Evolutionary conservation across 2,329 filamentous ascomycete genomes (phyloP).

Genomic region (Ophiocordyceps australis): DNA sequence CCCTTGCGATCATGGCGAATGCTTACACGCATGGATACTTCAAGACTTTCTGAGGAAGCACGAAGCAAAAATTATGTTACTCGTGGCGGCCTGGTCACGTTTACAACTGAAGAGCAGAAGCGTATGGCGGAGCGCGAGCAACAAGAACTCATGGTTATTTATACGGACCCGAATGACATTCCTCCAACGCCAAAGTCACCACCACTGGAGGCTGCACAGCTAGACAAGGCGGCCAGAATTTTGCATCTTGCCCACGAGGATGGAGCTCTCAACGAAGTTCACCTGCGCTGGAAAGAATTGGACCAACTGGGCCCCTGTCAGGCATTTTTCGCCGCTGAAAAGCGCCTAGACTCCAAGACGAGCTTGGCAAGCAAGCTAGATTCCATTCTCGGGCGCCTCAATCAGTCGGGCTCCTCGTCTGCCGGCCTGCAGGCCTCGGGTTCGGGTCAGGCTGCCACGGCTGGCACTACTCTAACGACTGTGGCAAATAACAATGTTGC

Average conservation of each 20-base stretch:
- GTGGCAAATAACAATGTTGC: constrained; percentile 9
- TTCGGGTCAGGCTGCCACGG: neutral
- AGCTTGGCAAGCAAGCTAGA: constrained; percentile 18
- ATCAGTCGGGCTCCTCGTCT: constrained; percentile 5
- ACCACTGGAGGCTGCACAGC: constrained; percentile 12
- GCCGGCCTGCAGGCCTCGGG: no score
- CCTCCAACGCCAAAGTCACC: constrained; percentile 38
- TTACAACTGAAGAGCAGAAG: constrained; percentile 37
- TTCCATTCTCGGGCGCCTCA: constrained; percentile 18
- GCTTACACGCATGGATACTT: constrained; percentile 27
- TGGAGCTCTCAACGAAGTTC: constrained; percentile 26
- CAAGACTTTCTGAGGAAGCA: constrained; percentile 23
- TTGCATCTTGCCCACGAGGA: constrained; percentile 19
- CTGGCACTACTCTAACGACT: neutral
- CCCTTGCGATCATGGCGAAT: constrained; percentile 33
- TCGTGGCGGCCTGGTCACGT: constrained; percentile 29
- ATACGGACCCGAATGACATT: constrained; percentile 33
- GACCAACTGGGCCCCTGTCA: constrained; percentile 22
- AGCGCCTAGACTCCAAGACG: constrained; percentile 20
- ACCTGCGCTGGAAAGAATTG: constrained; percentile 27
- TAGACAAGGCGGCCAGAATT: constrained; percentile 9
- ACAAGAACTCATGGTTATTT: constrained; percentile 42
- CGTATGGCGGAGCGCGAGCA: constrained; percentile 37
- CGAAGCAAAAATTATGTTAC: constrained; percentile 31
- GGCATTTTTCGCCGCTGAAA: constrained; percentile 22